phyloP scores from a whole-genome alignment of 2,329 filamentous ascomycete genomes.

The Colletotrichum simmondsii region DNA sequence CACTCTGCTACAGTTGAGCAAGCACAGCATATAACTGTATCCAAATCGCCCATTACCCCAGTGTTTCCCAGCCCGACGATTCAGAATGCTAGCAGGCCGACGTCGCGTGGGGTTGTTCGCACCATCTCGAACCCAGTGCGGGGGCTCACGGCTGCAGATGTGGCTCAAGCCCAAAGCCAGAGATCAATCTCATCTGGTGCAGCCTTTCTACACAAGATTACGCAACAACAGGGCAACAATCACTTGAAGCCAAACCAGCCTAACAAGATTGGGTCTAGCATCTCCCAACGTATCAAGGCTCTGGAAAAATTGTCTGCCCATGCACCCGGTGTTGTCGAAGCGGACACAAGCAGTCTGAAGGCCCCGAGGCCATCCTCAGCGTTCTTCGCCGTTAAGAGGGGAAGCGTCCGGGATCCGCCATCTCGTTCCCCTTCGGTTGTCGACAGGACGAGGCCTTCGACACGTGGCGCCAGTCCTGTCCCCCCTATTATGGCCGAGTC shows the following conservation, averaged over 20 bases:
- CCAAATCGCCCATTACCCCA: conserved; percentile 84
- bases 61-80: conserved; percentile 57
- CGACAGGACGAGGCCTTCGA: conserved; percentile 55
- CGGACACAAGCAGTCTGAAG: conserved; percentile 33
- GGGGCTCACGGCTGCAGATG: conserved; percentile 57
- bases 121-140: conserved; percentile 53
- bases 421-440: conserved; percentile 57
- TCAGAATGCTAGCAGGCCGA: conserved; percentile 25
- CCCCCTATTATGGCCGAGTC: conserved; percentile 51
- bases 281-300: conserved; percentile 94
- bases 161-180: conserved; percentile 49
- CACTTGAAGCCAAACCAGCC: conserved; percentile 73
- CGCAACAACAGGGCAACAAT: conserved; percentile 60
- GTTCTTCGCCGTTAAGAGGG: conserved; percentile 69
- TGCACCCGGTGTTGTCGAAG: conserved; percentile 43
- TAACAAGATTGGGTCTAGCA: conserved; percentile 86
- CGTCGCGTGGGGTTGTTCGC: conserved; percentile 52
- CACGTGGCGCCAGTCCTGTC: conserved; percentile 44
- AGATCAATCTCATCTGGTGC: conserved; percentile 69
- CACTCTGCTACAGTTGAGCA: conserved; percentile 85
- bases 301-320: conserved; percentile 79
- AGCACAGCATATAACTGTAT: conserved; percentile 82
- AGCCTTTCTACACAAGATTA: conserved; percentile 64
- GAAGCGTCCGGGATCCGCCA: conserved; percentile 48
- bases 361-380: conserved; percentile 56